A percentile compares a stretch with the other conserved stretches of the same genome.
These are phyloP conservation scores for Colletotrichum sp. DNA, from an alignment of 2,329 filamentous ascomycete species.

Conservation along the genomic window DNA sequence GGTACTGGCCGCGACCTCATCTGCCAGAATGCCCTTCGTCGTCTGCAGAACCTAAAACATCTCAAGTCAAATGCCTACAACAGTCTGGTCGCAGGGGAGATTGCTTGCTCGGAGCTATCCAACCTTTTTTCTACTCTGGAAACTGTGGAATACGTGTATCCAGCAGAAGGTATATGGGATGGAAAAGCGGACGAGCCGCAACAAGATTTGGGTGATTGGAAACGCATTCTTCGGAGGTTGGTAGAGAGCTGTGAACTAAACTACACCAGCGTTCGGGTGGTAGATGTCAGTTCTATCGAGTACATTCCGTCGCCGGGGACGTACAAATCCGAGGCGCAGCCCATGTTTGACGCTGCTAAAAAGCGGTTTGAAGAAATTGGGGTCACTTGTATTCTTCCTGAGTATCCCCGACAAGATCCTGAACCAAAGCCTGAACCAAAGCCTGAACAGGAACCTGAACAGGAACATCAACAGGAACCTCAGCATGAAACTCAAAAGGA, in stretches of 20 bases:
- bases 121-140: rapidly evolving
- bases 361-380: neutral
- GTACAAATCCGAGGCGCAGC: neutral
- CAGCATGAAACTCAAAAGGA: neutral
- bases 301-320: neutral
- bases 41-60: neutral
- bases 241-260: neutral
- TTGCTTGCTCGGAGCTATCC: neutral
- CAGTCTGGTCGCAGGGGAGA: neutral
- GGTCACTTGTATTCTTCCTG: neutral
- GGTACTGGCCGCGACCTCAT: neutral
- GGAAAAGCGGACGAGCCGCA: neutral
- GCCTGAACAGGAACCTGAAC: too few relatives aligned
- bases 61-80: neutral
- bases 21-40: neutral
- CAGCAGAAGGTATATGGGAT: neutral
- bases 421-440: neutral
- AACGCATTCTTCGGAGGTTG: neutral
- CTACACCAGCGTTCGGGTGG: neutral
- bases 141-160: neutral
- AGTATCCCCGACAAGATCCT: rapidly evolving
- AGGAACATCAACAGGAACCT: neutral
- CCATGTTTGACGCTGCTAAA: neutral
- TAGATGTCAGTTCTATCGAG: neutral
- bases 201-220: neutral